Percentiles rank a stretch among this genome's conserved stretches.
phyloP scores from a whole-genome alignment of 257 asterid genomes.

The Solanum dulcamara region DNA sequence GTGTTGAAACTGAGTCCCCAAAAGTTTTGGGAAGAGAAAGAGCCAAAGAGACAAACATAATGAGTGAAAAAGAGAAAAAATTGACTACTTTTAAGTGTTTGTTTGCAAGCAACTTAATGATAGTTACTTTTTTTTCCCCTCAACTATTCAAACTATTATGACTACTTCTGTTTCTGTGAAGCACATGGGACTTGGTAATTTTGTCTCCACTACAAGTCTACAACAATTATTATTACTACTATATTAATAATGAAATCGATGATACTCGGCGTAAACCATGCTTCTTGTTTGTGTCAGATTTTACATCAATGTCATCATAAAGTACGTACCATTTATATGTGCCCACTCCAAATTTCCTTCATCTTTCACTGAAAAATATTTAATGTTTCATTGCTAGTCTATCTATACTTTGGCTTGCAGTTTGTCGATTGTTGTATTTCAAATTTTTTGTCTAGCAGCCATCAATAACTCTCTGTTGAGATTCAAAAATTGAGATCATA shows the following conservation, averaged over 20 bases:
- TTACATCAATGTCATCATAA: neutral
- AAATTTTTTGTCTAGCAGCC: neutral
- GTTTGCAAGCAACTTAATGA: neutral
- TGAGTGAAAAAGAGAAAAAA: neutral
- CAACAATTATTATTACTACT: too few species aligned
- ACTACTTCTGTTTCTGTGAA: neutral
- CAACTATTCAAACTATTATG: neutral
- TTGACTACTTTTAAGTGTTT: neutral
- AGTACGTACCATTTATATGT: neutral
- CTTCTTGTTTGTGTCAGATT: neutral
- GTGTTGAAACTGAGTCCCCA: neutral
- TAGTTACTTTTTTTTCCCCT: neutral
- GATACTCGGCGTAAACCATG: neutral
- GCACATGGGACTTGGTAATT: neutral
- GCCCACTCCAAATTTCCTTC: neutral
- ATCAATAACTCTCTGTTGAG: neutral
- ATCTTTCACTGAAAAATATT: neutral
- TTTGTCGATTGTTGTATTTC: neutral
- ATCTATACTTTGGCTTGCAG: neutral
- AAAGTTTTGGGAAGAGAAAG: neutral
- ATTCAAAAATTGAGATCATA: too few species aligned
- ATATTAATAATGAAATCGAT: neutral
- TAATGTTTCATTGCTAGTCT: neutral
- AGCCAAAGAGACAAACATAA: neutral
- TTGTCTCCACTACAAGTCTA: neutral